Evolutionary conservation across 495 filamentous ascomycete species (phyloP), one percentile per base, ranked within the genome.

Genomic region (Annulohypoxylon moriforme): DNA sequence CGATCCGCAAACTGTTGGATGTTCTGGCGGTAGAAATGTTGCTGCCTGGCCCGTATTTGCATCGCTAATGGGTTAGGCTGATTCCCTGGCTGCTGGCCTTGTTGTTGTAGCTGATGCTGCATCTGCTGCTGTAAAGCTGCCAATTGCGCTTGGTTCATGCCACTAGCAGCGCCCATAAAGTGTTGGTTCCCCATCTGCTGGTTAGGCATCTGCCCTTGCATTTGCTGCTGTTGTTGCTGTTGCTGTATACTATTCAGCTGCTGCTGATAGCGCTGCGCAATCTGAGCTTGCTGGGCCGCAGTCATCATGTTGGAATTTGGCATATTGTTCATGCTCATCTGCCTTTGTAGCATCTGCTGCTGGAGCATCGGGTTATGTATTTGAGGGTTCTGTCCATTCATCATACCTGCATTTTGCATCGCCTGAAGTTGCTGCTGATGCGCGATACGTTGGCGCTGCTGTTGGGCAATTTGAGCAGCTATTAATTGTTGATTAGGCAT

Each of bases 1-100:
- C 82, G 82, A 13, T 71, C 72, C 24, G 76, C 67, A 38, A 86
- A 78, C 4, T 78, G 76, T 6, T 82, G 78, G 68, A 89, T 81
- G n/a, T 85, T 72, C 56, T 86, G 84, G 7, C 79, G 67, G 24
- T 88, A 83, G 13, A 81, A 68, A 44, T 81, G 79, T 38, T 82
- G 77, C 29, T 79, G 81, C 52, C 82, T 65, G 9, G 55, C 40
- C 13, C 57, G 68, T 9, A 76, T 42, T 3, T 72, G 68, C 72
- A 68, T 78, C 80, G 14, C 8, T 1, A 62, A 10, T 7, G 47
- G 20, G 31, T 75, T 80, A 50, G 72, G 49, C 44, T 66, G 60
- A 10, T 44, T 49, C 13, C 40, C 68, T 38, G 74, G 73, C 24
- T 73, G 68, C n/a, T 77, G 71, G 7, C 75, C 69, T 52, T 63